These are phyloP conservation scores for Scortechinia acanthostroma DNA, from an alignment of 2,329 filamentous ascomycete genomes.

Conservation along the genomic window DNA sequence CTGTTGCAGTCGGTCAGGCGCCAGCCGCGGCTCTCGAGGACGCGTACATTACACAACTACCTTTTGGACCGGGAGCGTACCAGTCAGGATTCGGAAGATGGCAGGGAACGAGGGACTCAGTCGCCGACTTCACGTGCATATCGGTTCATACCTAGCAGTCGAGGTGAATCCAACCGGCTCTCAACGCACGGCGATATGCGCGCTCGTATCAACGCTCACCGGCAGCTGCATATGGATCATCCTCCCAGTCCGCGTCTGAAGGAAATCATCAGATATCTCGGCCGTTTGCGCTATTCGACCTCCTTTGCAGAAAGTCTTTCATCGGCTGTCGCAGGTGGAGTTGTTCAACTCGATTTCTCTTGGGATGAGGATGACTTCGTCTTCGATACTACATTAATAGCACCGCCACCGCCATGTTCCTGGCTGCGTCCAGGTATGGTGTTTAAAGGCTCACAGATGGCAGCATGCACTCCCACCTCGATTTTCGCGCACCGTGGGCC, in stretches of 20 bases:
- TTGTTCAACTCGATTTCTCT: slow-evolving; percentile 41
- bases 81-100: slow-evolving; percentile 6
- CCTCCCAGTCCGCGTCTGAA: slow-evolving; percentile 31
- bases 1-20: slow-evolving; percentile 28
- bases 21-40: slow-evolving; percentile 23
- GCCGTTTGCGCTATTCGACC: slow-evolving; percentile 40
- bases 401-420: slow-evolving; percentile 39
- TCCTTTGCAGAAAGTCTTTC: slow-evolving; percentile 42
- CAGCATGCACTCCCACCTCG: slow-evolving; percentile 22
- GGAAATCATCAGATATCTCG: slow-evolving; percentile 50
- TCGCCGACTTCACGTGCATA: slow-evolving; percentile 4
- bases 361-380: slow-evolving; percentile 45
- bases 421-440: slow-evolving; percentile 51
- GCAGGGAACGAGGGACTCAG: slow-evolving; percentile 4
- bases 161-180: slow-evolving; percentile 14
- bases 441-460: slow-evolving; percentile 52
- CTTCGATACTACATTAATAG: slow-evolving; percentile 38
- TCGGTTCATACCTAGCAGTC: slow-evolving; percentile 14
- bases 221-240: slow-evolving; percentile 15
- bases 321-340: slow-evolving; percentile 39
- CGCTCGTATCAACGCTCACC: slow-evolving; percentile 17
- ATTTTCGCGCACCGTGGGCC: slow-evolving; percentile 8
- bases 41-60: slow-evolving; percentile 26
- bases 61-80: slow-evolving; percentile 19
- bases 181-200: slow-evolving; percentile 21